Evolutionary conservation across 331 rosid species (phyloP).

Genomic region (Stylosanthes scabra): DNA sequence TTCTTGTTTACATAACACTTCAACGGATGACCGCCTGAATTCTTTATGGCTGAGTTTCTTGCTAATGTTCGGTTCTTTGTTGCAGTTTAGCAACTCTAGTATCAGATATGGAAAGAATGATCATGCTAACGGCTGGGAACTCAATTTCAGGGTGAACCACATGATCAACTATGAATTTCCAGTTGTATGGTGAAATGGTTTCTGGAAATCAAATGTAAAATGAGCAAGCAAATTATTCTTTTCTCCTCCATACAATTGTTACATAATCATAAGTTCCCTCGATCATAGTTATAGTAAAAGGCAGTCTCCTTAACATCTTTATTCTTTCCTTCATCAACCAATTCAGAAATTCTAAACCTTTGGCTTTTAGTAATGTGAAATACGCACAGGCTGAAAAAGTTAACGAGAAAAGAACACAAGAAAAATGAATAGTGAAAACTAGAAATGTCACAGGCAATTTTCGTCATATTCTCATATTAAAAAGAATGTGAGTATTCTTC

Average conservation of each 20-base stretch:
- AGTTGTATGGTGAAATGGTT: background rate
- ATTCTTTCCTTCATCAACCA: background rate
- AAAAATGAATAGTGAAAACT: background rate
- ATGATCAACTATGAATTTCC: conserved; percentile 26
- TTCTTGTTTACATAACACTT: too few species aligned
- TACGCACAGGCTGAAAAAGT: too few species aligned
- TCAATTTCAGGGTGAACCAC: conserved; percentile 38
- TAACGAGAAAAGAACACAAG: background rate
- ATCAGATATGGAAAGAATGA: too few species aligned
- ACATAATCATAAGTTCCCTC: too few species aligned
- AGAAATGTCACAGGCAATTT: background rate
- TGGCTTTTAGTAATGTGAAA: too few species aligned
- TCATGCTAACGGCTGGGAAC: conserved; percentile 31
- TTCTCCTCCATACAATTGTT: background rate
- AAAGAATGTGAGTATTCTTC: too few species aligned
- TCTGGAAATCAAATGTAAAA: conserved; percentile 4
- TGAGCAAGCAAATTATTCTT: conserved; percentile 4
- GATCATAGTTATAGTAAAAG: too few species aligned
- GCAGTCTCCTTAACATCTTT: too few species aligned
- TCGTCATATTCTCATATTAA: background rate
- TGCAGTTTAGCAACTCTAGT: too few species aligned
- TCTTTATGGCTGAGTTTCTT: too few species aligned
- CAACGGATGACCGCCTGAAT: too few species aligned
- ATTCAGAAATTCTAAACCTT: background rate
- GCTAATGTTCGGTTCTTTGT: too few species aligned